A percentile compares a stretch with the other conserved stretches of the same genome.
These are phyloP conservation scores for Inonotus hispidus DNA, from an alignment of 1,284 basidiomycete genomes.

Conservation along the genomic window DNA sequence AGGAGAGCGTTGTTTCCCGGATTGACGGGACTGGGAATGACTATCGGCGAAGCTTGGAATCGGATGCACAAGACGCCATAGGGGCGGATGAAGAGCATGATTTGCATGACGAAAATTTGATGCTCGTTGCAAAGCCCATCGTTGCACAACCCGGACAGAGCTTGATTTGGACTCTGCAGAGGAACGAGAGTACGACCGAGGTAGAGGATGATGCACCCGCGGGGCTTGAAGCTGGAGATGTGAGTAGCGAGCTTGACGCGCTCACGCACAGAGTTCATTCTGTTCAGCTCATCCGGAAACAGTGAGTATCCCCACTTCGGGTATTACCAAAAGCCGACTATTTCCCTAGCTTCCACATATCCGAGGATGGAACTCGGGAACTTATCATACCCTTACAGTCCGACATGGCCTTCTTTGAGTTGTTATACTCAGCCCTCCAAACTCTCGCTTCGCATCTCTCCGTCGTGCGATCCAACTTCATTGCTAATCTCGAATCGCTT, in stretches of 20 bases:
- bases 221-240: not conserved
- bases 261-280: not conserved
- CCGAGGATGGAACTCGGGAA: slow-evolving; percentile 36
- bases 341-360: slow-evolving; percentile 6
- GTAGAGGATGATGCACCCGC: not conserved
- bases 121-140: slow-evolving; percentile 17
- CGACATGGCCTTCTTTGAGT: slow-evolving; percentile 79
- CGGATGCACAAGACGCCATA: slow-evolving; percentile 4
- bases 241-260: not conserved
- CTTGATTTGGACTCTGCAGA: slow-evolving; percentile 20
- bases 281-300: slow-evolving; percentile 12
- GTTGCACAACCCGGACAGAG: slow-evolving; percentile 12
- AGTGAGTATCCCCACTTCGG: slow-evolving; percentile 7
- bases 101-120: slow-evolving; percentile 4
- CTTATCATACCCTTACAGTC: slow-evolving; percentile 78
- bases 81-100: not conserved
- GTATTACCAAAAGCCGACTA: not conserved
- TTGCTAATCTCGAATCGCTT: slow-evolving; percentile 53
- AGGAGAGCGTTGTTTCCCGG: not conserved
- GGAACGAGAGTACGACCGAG: not conserved
- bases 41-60: not conserved
- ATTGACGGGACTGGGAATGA: not conserved
- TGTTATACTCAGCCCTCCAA: slow-evolving; percentile 68
- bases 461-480: slow-evolving; percentile 60
- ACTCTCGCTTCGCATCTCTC: slow-evolving; percentile 64